Percentiles rank a stretch among this genome's conserved stretches.
phyloP scores from a whole-genome alignment of 129 eudicot genomes.

The Helichrysum umbraculigerum region DNA sequence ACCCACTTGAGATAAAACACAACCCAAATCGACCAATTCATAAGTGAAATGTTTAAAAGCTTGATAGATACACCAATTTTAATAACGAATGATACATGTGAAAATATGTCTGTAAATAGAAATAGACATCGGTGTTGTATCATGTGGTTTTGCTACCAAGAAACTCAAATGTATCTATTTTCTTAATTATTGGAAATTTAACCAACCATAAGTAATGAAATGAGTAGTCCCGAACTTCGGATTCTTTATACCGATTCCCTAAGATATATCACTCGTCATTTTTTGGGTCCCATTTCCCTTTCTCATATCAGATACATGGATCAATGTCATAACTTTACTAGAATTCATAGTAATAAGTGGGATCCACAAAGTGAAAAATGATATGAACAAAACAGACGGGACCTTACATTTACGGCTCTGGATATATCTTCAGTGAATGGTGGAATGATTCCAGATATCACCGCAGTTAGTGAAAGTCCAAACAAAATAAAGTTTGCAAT shows the following conservation, averaged over 20 bases:
- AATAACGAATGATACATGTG: background rate
- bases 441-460: slow-evolving; percentile 58
- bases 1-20: too few species aligned
- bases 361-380: slow-evolving; percentile 19
- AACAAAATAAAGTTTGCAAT: slow-evolving; percentile 51
- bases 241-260: background rate
- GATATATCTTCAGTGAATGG: slow-evolving; percentile 78
- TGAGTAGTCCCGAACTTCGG: background rate
- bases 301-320: background rate
- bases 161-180: slow-evolving; percentile 1
- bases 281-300: background rate
- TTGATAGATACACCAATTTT: background rate
- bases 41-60: too few species aligned
- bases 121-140: background rate
- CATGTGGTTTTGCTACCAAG: background rate
- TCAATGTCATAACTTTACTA: slow-evolving; percentile 1
- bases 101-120: slow-evolving; percentile 1
- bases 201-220: background rate
- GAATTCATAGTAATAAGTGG: background rate
- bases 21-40: too few species aligned
- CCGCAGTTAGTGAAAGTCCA: slow-evolving; percentile 56
- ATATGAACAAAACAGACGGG: slow-evolving; percentile 1
- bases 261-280: background rate
- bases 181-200: background rate
- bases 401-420: slow-evolving; percentile 86